Evolutionary conservation across 139 green algal genomes (phyloP), one percentile per base, ranked within the genome.

Genomic region (Coelastrella sp.): DNA sequence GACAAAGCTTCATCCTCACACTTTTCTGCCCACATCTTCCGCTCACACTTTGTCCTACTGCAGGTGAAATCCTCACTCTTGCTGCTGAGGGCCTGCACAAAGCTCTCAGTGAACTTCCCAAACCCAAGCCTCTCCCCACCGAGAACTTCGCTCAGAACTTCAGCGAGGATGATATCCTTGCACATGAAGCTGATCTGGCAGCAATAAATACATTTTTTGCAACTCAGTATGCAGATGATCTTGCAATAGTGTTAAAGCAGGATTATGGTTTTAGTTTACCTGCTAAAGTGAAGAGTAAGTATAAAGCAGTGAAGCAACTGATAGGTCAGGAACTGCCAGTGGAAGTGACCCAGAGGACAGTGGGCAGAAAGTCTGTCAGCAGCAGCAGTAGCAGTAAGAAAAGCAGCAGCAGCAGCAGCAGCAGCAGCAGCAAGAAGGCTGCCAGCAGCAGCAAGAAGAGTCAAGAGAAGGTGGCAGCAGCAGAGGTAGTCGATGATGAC

Each of bases 291-390:
- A 78, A 78, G 65, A 78, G 63, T 25, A 78, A 72, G 11, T 79
- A 88, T 60, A 88, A 85, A 70, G 20, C n/a, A 56, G 56, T 35
- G 12, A 86, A 75, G 60, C 81, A 78, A 49, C 65, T 65, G 65
- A 20, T 63, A 20, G 15, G 24, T 35, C 65, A 66, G 8, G 27
- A 49, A 4, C 9, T 27, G 63, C 82, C 22, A 35, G 14, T 63
- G 56, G 12, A 79, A 66, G 35, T 70, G n/a, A 76, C 19, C 7
- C 68, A 76, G 68, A 76, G 19, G 19, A 61, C 63, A 15, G 7
- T 27, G 14, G 27, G 82, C 27, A 49, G 65, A 56, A 57, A 58
- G 15, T 7, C 27, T 59, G 65, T 25, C 65, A 49, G 65, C 82
- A 66, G 65, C 82, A 65, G 82, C 82, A 79, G 65, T 63, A 87